phyloP scores from a whole-genome alignment of 1,284 basidiomycete genomes.

The Meira nashicola region DNA sequence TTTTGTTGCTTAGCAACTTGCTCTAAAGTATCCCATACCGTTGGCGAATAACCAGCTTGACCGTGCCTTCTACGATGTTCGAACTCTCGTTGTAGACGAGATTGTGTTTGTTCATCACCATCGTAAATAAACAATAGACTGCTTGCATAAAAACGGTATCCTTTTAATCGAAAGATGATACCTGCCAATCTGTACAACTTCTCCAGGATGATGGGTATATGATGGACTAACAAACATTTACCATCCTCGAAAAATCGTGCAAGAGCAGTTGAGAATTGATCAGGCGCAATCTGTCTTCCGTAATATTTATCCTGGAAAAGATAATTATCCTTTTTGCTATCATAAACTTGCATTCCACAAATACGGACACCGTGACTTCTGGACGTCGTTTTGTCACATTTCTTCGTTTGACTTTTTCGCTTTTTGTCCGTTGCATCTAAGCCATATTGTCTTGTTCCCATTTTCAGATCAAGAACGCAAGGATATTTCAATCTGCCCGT shows the following conservation, averaged over 20 bases:
- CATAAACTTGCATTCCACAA: constrained; percentile 91
- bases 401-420: constrained; percentile 95
- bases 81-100: constrained; percentile 54
- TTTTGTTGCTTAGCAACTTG: neutral
- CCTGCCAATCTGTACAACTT: constrained; percentile 90
- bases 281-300: constrained; percentile 78
- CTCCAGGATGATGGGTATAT: constrained; percentile 83
- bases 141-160: constrained; percentile 97
- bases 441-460: constrained; percentile 97
- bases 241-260: constrained; percentile 82
- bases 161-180: constrained; percentile 78
- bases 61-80: constrained; percentile 19
- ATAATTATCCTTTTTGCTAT: constrained; percentile 62
- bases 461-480: constrained; percentile 96
- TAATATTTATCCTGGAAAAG: constrained; percentile 94
- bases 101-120: constrained; percentile 81
- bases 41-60: constrained; percentile 17
- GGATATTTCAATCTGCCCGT: constrained; percentile 89
- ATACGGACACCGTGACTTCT: constrained; percentile 83
- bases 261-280: constrained; percentile 78
- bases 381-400: constrained; percentile 93
- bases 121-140: constrained; percentile 96
- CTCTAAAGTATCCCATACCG: constrained; percentile 3
- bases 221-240: constrained; percentile 74
- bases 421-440: constrained; percentile 87